Conservation (phyloP, 768 basidiomycete species). For the Boletus coccyginus region DNA sequence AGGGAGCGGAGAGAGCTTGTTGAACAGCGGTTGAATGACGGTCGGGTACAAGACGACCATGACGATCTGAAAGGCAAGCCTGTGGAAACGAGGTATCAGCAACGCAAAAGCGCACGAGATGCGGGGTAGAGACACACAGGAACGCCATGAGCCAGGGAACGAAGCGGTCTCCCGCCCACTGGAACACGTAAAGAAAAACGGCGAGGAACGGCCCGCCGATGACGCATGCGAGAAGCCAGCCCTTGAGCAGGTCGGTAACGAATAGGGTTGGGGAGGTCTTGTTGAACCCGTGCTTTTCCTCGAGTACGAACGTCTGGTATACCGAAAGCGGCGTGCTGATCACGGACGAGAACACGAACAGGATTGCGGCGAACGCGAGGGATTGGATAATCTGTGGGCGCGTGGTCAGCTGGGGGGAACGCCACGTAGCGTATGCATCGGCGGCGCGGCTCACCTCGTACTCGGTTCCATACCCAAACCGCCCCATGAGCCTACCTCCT, state of each 20-base stretch:
- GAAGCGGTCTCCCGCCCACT: conserved; percentile 91
- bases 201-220: conserved; percentile 86
- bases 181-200: conserved; percentile 83
- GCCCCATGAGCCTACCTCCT: conserved; percentile 50
- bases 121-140: conserved; percentile 51
- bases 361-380: conserved; percentile 66
- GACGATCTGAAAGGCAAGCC: conserved; percentile 77
- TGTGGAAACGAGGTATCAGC: conserved; percentile 24
- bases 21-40: conserved; percentile 94
- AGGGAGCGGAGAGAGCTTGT: conserved; percentile 88
- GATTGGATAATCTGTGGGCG: conserved; percentile 62
- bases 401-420: too few species aligned
- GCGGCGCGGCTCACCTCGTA: conserved; percentile 54
- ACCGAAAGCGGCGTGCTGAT: conserved; percentile 73
- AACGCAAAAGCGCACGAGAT: not conserved
- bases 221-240: conserved; percentile 64
- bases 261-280: conserved; percentile 82
- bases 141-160: conserved; percentile 94
- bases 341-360: conserved; percentile 64
- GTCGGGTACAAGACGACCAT: conserved; percentile 84
- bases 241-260: conserved; percentile 76
- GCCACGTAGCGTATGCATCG: not conserved
- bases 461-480: conserved; percentile 61
- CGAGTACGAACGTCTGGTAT: conserved; percentile 91
- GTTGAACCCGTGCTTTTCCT: conserved; percentile 97